Evolutionary conservation across 805 yeast species (phyloP), one percentile per base, ranked within the genome.

Genomic region (Candida insectorum): DNA sequence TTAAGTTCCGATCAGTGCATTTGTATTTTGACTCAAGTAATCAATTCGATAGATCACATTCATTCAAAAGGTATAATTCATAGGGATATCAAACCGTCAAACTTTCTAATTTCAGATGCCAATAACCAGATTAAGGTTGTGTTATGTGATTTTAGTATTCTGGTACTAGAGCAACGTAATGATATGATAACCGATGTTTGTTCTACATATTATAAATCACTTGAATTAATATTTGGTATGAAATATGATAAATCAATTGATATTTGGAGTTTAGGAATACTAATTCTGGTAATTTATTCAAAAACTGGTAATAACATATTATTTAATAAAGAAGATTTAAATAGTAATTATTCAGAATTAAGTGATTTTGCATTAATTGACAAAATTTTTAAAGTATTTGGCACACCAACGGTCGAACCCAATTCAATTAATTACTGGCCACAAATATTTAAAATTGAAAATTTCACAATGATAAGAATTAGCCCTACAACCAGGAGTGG

Each of bases 181-280:
- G 59, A 54, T 24, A 62, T 70, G 43, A 63, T 69, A 37, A 65
- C 72, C n/a, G 84, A 76, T 43, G 79, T 86, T 4, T 70, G 81
- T 14, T 80, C 89, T 0, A 79, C 81, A 1, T 65, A 67, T 21
- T 86, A 75, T 56, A 78, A 82, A 39, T 79, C 93, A 0, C 91
- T 94, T 0, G 95, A 85, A 48, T 57, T 82, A 29, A 60, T 85
- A 26, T 70, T 83, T 31, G 84, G 85, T 0, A 56, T 73, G n/a
- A 41, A 66, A 39, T 85, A 85, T 48, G 58, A 70, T 2, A 52
- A 49, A 23, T 75, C 68, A 24, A 62, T 85, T 6, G 95, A 85
- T 47, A 62, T 83, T 11, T 85, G 95, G 95, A 62, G 84, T 1
- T 51, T 75, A 13, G 94, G 86, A 0, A 71, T 86, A 8, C 48